Evolutionary conservation across 1,284 basidiomycete species (phyloP).

Genomic region (Ustanciosporium gigantosporum): DNA sequence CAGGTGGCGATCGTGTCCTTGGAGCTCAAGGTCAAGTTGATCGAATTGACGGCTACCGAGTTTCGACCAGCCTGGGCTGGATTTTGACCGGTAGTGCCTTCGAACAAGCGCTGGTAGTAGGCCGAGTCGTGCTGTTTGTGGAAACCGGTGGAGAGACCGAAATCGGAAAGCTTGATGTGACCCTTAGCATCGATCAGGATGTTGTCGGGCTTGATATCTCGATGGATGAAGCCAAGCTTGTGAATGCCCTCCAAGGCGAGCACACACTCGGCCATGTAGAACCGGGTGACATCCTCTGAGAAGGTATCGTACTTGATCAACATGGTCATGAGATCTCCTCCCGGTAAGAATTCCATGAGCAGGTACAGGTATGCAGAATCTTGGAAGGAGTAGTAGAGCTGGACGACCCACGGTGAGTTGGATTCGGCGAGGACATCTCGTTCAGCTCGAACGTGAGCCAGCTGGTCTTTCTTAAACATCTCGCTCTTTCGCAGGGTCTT

Average conservation of each 20-base stretch:
- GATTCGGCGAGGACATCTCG: slow-evolving; percentile 96
- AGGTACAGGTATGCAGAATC: slow-evolving; percentile 93
- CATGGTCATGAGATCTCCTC: slow-evolving; percentile 98
- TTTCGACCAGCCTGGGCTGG: slow-evolving; percentile 54
- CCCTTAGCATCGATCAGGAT: slow-evolving; percentile 93
- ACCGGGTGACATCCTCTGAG: slow-evolving; percentile 95
- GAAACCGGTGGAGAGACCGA: slow-evolving; percentile 90
- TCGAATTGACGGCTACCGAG: slow-evolving; percentile 59
- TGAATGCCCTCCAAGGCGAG: slow-evolving; percentile 97
- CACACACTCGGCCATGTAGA: slow-evolving; percentile 99
- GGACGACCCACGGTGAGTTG: slow-evolving; percentile 96
- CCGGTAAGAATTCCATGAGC: slow-evolving; percentile 98
- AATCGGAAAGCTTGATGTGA: slow-evolving; percentile 93
- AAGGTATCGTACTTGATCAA: slow-evolving; percentile 99
- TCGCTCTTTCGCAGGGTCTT: slow-evolving; percentile 96
- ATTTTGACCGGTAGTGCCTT: slow-evolving; percentile 61
- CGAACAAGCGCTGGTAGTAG: slow-evolving; percentile 91
- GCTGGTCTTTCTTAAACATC: slow-evolving; percentile 98
- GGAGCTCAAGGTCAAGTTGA: slow-evolving; percentile 57
- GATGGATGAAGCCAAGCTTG: slow-evolving; percentile 97
- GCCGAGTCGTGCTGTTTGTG: slow-evolving; percentile 92
- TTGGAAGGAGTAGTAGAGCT: slow-evolving; percentile 98
- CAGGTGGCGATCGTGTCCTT: slow-evolving; percentile 72
- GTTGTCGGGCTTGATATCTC: slow-evolving; percentile 94
- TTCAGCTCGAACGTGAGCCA: slow-evolving; percentile 97